Evolutionary conservation across 331 rosid species (phyloP), one percentile per base, ranked within the genome.

Genomic region (Prunus yedoensis): DNA sequence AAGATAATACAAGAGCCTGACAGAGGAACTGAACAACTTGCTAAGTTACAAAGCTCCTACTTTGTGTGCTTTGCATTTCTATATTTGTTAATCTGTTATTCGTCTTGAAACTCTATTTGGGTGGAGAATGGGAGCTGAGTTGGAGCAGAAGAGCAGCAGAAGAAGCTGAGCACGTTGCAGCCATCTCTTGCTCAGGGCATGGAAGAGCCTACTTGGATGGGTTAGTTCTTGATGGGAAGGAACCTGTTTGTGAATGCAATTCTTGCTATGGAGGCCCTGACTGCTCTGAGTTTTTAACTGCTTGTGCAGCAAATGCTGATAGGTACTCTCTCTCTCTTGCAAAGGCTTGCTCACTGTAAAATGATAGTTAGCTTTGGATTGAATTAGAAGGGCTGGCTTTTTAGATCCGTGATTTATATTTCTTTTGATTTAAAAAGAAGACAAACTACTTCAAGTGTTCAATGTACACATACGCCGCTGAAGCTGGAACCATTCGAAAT

Each of bases 181-280:
- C 83, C 8, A 80, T 74, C 18, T 13, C 74, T 62, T 88, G 89
- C 41, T 85, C 92, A 10, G 89, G 92, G 23, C 92, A 88, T 77
- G 92, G 92, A 61, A 81, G 88, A 71, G 88, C 86, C 25, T 88
- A 73, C 76, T 46, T 83, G 70, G 91, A 88, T 81, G 89, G 92
- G 4, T 3, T 81, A 35, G 35, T 83, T 73, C 74, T 85, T 10
- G 72, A 62, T 5, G 85, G 82, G 3, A 69, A 76, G 16, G 27
- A 51, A 13, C 80, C 84, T 25, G 50, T 67, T 53, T 88, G 91
- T 71, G 91, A 88, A 47, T 85, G 91, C 80, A 81, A 88, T 68
- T 9, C 74, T 17, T 88, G 89, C 78, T 88, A 83, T 45, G 53
- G 35, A 23, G 91, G 91, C 10, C 63, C 81, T 12, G 68, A 74